Base-by-base conservation (phyloP, 1,284 basidiomycete species). In the Ganoderma sinense region DNA sequence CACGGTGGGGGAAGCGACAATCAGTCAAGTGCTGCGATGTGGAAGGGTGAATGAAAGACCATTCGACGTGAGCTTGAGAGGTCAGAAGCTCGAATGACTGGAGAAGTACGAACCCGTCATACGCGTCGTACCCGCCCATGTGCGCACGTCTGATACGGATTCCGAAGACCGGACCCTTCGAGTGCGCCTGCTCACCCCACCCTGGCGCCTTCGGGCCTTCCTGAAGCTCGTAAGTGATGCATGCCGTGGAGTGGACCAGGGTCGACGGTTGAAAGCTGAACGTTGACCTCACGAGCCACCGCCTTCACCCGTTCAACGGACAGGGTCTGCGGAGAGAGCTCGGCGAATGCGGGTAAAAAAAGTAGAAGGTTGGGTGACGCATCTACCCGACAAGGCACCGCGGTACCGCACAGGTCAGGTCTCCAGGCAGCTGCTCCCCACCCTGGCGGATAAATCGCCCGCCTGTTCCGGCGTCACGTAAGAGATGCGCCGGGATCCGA, bases 351-450 rank as follows among this genome's bases (percentile, higher is more conserved):
- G 55, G 48, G 23, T 26, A 51, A 51, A 48, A 23, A 23, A 23
- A 26, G 8, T 10, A 16, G 36, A 20, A 18, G 55, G 29, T 18
- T 58, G 55, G 18, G 29, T 36, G 55, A n/a, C 20, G 33, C 33
- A 23, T 59, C 56, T 59, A 39, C 20, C 56, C 56, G 56, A 59
- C 33, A 33, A 59, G 31, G 56, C 56, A 59, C 56, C 56, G 56
- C 56, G 33, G 55, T 56, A 29, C 55, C 56, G 20, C 56, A n/a
- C 7, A 18, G 31, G 29, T 33, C 7, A 18, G 31, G 29, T 33
- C 16, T 8, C 29, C 26, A 48, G 20, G 16, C 43, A 45, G 43
- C 18, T 18, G 6, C 16, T 1, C 43, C 45, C 20, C 45, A 48
- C 29, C 31, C 53, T 56, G 29, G 5, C 29, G 53, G 53, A 29